These are phyloP conservation scores for Fusarium aywerte DNA, from an alignment of 2,329 filamentous ascomycete genomes.

Conservation along the genomic window DNA sequence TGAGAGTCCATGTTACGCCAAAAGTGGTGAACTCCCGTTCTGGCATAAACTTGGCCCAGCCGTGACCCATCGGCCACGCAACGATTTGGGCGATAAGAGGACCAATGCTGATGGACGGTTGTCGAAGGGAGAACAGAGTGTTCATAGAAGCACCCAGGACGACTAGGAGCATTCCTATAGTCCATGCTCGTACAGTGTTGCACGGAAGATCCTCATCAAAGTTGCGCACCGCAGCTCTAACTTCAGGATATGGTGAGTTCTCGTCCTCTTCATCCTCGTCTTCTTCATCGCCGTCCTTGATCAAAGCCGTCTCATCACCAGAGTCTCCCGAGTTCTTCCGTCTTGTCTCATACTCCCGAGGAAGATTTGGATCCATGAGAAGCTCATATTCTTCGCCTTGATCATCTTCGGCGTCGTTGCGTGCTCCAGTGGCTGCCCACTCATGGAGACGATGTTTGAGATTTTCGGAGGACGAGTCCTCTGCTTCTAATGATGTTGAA, in stretches of 20 bases:
- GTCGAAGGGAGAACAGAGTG: conserved; percentile 71
- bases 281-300: conserved; percentile 47
- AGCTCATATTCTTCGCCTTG: conserved; percentile 64
- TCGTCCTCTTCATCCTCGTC: conserved; percentile 52
- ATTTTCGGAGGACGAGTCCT: conserved; percentile 39
- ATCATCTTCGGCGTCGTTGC: conserved; percentile 58
- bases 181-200: conserved; percentile 74
- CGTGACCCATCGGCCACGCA: conserved; percentile 70
- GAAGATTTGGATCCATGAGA: conserved; percentile 64
- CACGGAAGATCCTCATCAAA: conserved; percentile 73
- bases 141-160: conserved; percentile 69
- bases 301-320: conserved; percentile 42
- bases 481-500: conserved; percentile 45
- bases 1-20: conserved; percentile 67
- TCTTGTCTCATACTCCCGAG: conserved; percentile 57
- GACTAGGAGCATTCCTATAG: conserved; percentile 67
- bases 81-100: conserved; percentile 72
- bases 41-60: conserved; percentile 68
- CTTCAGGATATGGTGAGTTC: conserved; percentile 73
- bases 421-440: conserved; percentile 55
- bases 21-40: conserved; percentile 61
- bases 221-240: conserved; percentile 71
- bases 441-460: conserved; percentile 52
- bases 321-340: conserved; percentile 31
- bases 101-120: conserved; percentile 69